Evolutionary conservation across 257 asterid species (phyloP).

Genomic region (Przewalskia tangutica): DNA sequence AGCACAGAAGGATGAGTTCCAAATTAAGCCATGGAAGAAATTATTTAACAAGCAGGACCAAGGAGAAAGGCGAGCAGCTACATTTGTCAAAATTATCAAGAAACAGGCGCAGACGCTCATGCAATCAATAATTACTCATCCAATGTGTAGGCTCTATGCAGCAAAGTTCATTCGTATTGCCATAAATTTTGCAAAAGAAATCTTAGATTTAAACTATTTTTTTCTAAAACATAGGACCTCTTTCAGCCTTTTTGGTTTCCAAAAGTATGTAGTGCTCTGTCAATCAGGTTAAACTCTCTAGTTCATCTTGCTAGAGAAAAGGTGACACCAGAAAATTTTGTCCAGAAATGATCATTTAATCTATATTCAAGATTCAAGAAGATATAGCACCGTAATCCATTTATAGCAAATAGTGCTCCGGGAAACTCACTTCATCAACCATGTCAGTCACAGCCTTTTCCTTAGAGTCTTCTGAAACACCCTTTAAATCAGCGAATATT

Average conservation of each 20-base stretch:
- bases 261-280: neutral
- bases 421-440: slow-evolving; percentile 87
- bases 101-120: neutral
- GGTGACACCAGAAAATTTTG: neutral
- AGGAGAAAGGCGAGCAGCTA: neutral
- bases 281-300: neutral
- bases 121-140: neutral
- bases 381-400: neutral
- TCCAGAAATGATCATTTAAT: neutral
- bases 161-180: neutral
- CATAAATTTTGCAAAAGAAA: neutral
- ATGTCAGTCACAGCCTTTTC: slow-evolving; percentile 58
- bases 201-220: neutral
- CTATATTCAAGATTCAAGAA: neutral
- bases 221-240: neutral
- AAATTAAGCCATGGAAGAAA: neutral
- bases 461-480: slow-evolving; percentile 65
- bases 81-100: neutral
- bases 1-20: neutral
- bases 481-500: slow-evolving; percentile 77
- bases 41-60: neutral
- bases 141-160: neutral
- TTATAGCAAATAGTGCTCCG: neutral
- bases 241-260: neutral
- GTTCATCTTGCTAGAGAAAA: neutral